Conservation (phyloP, 768 basidiomycete genomes). For the Tubosaeta sp. region DNA sequence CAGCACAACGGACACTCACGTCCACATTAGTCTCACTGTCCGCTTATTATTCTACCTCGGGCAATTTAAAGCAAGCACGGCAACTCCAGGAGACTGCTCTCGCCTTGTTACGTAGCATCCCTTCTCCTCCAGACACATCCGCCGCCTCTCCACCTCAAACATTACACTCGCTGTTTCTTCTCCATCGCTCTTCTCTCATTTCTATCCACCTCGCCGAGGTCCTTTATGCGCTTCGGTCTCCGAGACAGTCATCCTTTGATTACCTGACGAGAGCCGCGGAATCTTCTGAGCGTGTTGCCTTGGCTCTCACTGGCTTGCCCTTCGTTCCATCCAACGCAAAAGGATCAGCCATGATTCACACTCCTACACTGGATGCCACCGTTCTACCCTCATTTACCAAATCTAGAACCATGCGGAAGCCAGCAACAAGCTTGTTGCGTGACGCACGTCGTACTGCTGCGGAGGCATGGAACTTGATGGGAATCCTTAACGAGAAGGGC, state of each 20-base stretch:
- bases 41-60: constrained; percentile 60
- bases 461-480: constrained; percentile 73
- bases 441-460: constrained; percentile 69
- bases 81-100: constrained; percentile 54
- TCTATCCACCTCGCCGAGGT: constrained; percentile 75
- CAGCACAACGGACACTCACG: constrained; percentile 57
- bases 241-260: constrained; percentile 45
- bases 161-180: constrained; percentile 60
- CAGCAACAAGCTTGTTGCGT: constrained; percentile 56
- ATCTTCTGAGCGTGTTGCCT: constrained; percentile 62
- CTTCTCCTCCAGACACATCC: constrained; percentile 40
- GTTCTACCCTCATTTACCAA: constrained; percentile 43
- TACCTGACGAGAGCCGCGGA: constrained; percentile 59
- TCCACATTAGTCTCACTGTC: constrained; percentile 68
- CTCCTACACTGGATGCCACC: constrained; percentile 36
- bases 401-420: constrained; percentile 48
- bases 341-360: constrained; percentile 31
- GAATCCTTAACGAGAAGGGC: constrained; percentile 53
- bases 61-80: constrained; percentile 52
- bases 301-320: constrained; percentile 45
- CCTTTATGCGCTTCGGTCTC: constrained; percentile 44
- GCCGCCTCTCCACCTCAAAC: constrained; percentile 51
- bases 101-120: constrained; percentile 49
- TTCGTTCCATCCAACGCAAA: constrained; percentile 33
- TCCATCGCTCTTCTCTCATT: constrained; percentile 71